phyloP scores from a whole-genome alignment of 2,329 filamentous ascomycete species.

The Domatiomyces globalis region DNA sequence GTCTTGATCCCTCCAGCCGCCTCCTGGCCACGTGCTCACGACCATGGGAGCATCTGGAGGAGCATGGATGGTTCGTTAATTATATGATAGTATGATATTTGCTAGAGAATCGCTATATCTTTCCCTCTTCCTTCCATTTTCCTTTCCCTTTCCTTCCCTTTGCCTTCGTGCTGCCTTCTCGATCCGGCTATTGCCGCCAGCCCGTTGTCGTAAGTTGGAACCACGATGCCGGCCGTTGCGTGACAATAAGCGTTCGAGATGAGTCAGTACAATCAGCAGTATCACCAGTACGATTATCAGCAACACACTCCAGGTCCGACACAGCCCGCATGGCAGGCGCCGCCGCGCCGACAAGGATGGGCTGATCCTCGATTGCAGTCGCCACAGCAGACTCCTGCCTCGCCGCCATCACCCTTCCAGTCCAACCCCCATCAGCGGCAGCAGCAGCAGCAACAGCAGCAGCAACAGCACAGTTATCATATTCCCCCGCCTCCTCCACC shows the following conservation, averaged over 20 bases:
- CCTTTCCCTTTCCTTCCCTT: background rate
- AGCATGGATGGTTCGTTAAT: no score
- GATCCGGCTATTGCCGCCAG: background rate
- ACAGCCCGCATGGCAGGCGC: conserved; percentile 17
- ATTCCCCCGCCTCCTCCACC: conserved; percentile 8
- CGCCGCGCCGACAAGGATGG: conserved; percentile 15
- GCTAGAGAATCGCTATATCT: background rate
- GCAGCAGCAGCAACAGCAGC: no score
- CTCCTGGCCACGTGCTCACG: no score
- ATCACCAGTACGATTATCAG: conserved; percentile 13
- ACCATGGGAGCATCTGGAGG: no score
- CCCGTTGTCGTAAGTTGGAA: background rate
- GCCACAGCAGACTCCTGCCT: background rate
- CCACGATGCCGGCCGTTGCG: background rate
- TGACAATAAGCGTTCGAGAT: conserved; percentile 1
- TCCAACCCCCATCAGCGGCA: conserved; percentile 1
- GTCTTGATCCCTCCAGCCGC: no score
- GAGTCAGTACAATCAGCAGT: conserved; percentile 9
- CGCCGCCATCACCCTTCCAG: conserved; percentile 8
- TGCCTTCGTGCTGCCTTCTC: background rate
- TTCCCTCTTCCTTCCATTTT: background rate
- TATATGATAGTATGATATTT: no score
- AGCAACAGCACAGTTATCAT: no score
- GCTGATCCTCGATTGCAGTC: conserved; percentile 12
- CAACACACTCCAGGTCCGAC: conserved; percentile 16